A percentile compares a stretch with the other conserved stretches of the same genome.
Evolutionary conservation across 2,329 filamentous ascomycete genomes (phyloP).

Genomic region (Zymoseptoria passerinii): DNA sequence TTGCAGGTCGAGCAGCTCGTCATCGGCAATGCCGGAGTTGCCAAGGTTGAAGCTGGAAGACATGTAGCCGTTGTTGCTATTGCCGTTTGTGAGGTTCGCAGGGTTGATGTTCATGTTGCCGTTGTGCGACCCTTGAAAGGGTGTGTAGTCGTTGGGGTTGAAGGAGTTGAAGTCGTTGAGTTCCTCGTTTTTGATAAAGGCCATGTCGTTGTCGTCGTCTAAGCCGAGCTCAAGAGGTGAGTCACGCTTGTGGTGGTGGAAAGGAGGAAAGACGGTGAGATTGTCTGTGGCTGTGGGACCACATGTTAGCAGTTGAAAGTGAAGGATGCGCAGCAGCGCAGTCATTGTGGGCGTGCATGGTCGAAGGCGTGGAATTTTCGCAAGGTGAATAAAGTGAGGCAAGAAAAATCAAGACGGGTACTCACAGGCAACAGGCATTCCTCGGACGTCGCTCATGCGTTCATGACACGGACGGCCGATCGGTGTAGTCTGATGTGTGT

Average conservation of each 20-base stretch:
- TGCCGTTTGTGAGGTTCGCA: conserved; percentile 68
- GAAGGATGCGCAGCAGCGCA: neutral
- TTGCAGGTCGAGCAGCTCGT: conserved; percentile 72
- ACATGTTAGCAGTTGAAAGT: conserved; percentile 11
- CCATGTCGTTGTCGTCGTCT: conserved; percentile 35
- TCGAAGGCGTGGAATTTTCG: neutral
- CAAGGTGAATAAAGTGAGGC: neutral
- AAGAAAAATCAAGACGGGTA: conserved; percentile 9
- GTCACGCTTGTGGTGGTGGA: conserved; percentile 28
- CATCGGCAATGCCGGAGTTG: conserved; percentile 73
- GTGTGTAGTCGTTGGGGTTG: conserved; percentile 35
- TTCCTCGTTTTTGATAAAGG: conserved; percentile 58
- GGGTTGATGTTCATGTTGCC: conserved; percentile 63
- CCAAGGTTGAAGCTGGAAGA: conserved; percentile 66
- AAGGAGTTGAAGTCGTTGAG: conserved; percentile 52
- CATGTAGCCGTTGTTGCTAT: conserved; percentile 16
- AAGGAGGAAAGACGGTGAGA: conserved; percentile 29
- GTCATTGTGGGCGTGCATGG: conserved; percentile 3
- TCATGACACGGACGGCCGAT: conserved; percentile 9
- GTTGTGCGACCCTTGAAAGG: conserved; percentile 29
- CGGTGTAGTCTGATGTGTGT: neutral
- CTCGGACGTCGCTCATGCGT: conserved; percentile 17
- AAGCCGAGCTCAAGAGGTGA: conserved; percentile 29
- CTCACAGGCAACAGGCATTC: conserved; percentile 25
- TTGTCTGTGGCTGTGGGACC: conserved; percentile 13